Percentiles rank a stretch among this genome's conserved stretches.
Evolutionary conservation across 148 eudicot species (phyloP).

Genomic region (Limonium bicolor): DNA sequence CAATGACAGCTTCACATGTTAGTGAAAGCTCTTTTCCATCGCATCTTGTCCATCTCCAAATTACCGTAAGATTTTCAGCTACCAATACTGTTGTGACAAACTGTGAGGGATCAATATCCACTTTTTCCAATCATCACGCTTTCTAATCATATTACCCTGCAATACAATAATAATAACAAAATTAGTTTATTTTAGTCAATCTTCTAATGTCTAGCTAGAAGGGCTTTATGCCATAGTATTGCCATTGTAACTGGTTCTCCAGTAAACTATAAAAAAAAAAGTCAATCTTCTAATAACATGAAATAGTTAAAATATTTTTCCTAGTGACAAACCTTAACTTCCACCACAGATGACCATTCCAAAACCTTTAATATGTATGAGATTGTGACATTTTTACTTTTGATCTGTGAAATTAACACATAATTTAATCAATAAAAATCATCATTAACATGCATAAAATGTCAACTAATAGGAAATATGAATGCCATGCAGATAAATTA

Average conservation of each 20-base stretch:
- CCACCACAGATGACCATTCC: too few species aligned
- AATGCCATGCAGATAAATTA: background rate
- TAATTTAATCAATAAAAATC: background rate
- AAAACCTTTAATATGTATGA: too few species aligned
- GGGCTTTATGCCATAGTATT: background rate
- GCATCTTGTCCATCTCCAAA: too few species aligned
- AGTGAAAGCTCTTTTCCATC: too few species aligned
- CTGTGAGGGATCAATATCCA: too few species aligned
- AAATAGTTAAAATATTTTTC: background rate
- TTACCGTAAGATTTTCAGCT: too few species aligned
- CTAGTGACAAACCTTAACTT: slow-evolving; percentile 12
- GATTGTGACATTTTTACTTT: slow-evolving; percentile 11
- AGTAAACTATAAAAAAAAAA: too few species aligned
- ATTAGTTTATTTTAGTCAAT: background rate
- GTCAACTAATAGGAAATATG: background rate
- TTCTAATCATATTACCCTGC: slow-evolving; percentile 16
- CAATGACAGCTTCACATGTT: too few species aligned
- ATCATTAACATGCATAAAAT: background rate
- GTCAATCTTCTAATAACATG: background rate
- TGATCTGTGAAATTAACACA: slow-evolving; percentile 10
- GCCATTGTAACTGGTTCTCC: too few species aligned
- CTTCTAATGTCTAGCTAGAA: background rate
- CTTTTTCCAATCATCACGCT: slow-evolving; percentile 9
- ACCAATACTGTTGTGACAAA: too few species aligned
- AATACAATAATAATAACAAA: background rate